These are phyloP conservation scores for Gorgonomyces haynaldii DNA, from an alignment of 192 early-diverging fungal genomes.

Conservation along the genomic window DNA sequence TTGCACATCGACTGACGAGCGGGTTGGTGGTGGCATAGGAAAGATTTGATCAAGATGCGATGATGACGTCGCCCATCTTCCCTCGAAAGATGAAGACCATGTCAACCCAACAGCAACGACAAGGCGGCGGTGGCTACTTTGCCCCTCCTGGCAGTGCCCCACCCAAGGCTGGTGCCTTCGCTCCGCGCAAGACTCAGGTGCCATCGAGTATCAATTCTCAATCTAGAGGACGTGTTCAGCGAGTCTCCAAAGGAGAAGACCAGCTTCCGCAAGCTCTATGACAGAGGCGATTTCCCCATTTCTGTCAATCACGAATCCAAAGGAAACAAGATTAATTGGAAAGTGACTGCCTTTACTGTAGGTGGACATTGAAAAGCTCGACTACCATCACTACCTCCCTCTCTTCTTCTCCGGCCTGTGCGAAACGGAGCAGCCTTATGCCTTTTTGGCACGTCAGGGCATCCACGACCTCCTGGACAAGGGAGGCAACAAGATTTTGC, in stretches of 20 bases:
- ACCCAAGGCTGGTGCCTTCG: slow-evolving; percentile 50
- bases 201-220: not conserved
- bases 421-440: slow-evolving; percentile 54
- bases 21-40: too few species aligned
- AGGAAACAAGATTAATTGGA: slow-evolving; percentile 58
- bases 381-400: slow-evolving; percentile 55
- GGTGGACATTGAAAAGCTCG: slow-evolving; percentile 55
- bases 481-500: slow-evolving; percentile 48
- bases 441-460: slow-evolving; percentile 48
- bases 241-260: slow-evolving; percentile 9
- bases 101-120: slow-evolving; percentile 7
- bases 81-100: not conserved
- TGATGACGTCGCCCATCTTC: not conserved
- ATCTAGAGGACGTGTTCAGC: not conserved
- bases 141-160: slow-evolving; percentile 41
- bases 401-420: slow-evolving; percentile 54
- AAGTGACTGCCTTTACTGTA: slow-evolving; percentile 17
- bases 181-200: slow-evolving; percentile 19
- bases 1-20: too few species aligned
- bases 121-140: slow-evolving; percentile 46
- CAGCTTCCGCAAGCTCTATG: slow-evolving; percentile 44
- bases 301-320: slow-evolving; percentile 52
- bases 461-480: slow-evolving; percentile 53
- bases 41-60: not conserved
- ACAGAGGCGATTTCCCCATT: slow-evolving; percentile 52